These are phyloP conservation scores for Pezicula radicicola DNA, from an alignment of 2,329 filamentous ascomycete genomes.

Conservation along the genomic window DNA sequence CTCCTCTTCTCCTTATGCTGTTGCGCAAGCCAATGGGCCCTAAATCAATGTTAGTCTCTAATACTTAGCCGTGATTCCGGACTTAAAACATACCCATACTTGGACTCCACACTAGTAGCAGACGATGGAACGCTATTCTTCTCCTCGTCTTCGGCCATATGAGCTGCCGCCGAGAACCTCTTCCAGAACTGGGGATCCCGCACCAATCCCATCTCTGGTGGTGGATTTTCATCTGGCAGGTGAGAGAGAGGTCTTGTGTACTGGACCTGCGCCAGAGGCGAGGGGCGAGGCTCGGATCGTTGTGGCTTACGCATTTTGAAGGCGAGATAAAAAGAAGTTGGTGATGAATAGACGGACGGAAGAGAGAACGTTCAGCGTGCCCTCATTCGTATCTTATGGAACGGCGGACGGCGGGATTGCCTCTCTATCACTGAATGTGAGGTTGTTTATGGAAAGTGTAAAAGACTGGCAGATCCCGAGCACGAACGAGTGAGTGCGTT, in stretches of 20 bases:
- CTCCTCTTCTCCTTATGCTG: constrained; percentile 26
- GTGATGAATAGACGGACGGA: too few relatives aligned
- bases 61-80: not conserved
- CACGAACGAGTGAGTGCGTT: constrained; percentile 2
- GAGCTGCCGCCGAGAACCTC: constrained; percentile 27
- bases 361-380: too few relatives aligned
- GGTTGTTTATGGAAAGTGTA: too few relatives aligned
- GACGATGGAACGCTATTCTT: constrained; percentile 11
- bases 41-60: constrained; percentile 8
- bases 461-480: not conserved
- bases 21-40: constrained; percentile 28
- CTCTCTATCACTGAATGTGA: too few relatives aligned
- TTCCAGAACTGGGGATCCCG: constrained; percentile 31
- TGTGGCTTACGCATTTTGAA: too few relatives aligned
- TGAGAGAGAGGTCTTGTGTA: constrained; percentile 18
- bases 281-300: constrained; percentile 12
- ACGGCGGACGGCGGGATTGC: too few relatives aligned
- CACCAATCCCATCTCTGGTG: constrained; percentile 19
- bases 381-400: too few relatives aligned
- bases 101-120: constrained; percentile 11
- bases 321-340: too few relatives aligned
- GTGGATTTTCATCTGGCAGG: not conserved
- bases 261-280: constrained; percentile 28
- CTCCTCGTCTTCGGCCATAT: constrained; percentile 21
- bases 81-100: constrained; percentile 9